Evolutionary conservation across 192 early-diverging fungal species (phyloP).

Genomic region (Rhizophagus sp.): DNA sequence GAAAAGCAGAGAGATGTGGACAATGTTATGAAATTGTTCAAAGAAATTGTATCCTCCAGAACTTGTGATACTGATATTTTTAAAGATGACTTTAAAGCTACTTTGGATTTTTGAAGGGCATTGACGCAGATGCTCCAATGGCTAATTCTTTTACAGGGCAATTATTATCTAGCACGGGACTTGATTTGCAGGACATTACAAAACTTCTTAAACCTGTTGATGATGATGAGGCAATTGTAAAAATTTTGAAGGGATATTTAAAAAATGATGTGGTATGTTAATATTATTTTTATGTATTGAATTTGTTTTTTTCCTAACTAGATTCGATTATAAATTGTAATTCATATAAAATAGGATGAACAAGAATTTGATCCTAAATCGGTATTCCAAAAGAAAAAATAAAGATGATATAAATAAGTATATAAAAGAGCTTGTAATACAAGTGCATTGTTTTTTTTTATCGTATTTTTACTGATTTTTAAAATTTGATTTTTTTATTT

Average conservation of each 20-base stretch:
- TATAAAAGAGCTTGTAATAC: background rate
- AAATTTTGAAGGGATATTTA: constrained; percentile 14
- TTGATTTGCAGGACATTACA: constrained; percentile 49
- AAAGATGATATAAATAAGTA: constrained; percentile 18
- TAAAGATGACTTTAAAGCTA: constrained; percentile 53
- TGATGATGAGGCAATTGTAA: background rate
- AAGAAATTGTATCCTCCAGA: constrained; percentile 47
- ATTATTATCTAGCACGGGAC: constrained; percentile 52
- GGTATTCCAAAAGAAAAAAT: background rate
- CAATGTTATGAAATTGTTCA: constrained; percentile 56
- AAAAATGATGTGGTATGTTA: constrained; percentile 10
- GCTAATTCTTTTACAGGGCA: constrained; percentile 65
- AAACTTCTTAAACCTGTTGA: constrained; percentile 44
- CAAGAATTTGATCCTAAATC: constrained; percentile 17
- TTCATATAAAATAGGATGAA: constrained; percentile 1
- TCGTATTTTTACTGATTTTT: background rate
- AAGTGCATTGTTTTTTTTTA: background rate
- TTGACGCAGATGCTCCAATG: constrained; percentile 70
- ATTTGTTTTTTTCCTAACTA: background rate
- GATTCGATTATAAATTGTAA: background rate
- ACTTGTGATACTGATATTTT: constrained; percentile 51
- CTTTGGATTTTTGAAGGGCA: constrained; percentile 65
- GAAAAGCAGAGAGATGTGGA: constrained; percentile 54
- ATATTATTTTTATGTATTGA: background rate
- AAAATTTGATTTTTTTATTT: background rate